Conservation (phyloP, 2,329 filamentous ascomycete genomes). For the Aspergillus sp. region DNA sequence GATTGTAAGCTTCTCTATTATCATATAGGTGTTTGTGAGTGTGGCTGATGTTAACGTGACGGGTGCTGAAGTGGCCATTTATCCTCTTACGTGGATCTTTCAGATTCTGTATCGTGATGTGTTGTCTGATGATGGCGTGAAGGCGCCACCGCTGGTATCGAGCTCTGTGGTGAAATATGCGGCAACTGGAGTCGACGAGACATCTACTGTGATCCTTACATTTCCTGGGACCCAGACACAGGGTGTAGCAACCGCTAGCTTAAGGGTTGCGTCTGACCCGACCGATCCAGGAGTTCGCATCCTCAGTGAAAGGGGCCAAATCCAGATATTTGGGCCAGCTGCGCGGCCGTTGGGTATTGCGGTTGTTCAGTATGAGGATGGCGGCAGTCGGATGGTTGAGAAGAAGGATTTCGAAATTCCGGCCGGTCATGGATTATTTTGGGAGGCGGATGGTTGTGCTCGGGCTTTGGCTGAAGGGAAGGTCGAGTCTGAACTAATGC, state of each 20-base stretch:
- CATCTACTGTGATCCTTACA: constrained; percentile 66
- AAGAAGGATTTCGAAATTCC: neutral
- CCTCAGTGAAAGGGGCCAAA: neutral
- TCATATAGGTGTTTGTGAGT: neutral
- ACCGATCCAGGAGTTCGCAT: constrained; percentile 1
- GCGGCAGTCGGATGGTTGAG: neutral
- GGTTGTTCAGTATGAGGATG: neutral
- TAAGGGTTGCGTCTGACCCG: neutral
- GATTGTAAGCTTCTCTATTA: constrained; percentile 44
- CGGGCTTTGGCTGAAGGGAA: constrained; percentile 67
- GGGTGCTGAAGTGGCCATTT: constrained; percentile 60
- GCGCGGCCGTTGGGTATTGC: neutral
- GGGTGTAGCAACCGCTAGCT: constrained; percentile 2
- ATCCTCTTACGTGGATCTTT: constrained; percentile 74
- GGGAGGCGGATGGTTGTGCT: constrained; percentile 72
- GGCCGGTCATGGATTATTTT: constrained; percentile 68
- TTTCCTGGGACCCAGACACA: constrained; percentile 56
- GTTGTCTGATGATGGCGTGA: too few species aligned
- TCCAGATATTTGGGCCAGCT: constrained; percentile 5
- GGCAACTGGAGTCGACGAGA: constrained; percentile 57
- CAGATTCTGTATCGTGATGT: constrained; percentile 15
- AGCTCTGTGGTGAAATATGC: constrained; percentile 42
- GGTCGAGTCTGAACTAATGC: constrained; percentile 66
- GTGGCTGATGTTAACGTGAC: neutral
- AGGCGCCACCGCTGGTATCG: constrained; percentile 11